Conservation (phyloP, 805 yeast species). For the Cyberlindnera petersonii region DNA sequence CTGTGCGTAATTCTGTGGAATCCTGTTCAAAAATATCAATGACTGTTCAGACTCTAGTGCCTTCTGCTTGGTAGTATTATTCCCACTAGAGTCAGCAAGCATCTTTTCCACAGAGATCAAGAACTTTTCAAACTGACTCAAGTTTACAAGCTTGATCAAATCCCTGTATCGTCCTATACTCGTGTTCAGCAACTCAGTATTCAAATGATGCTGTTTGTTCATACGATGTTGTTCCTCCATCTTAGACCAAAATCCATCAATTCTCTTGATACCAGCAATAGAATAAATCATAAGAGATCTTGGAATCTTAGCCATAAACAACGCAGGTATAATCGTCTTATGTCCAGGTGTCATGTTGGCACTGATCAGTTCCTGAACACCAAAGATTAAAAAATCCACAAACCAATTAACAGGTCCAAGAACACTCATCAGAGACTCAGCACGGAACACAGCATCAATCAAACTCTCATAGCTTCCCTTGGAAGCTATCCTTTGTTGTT, state of each 20-base stretch:
- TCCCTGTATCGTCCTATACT: constrained; percentile 35
- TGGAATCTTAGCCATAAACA: constrained; percentile 66
- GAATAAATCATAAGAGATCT: constrained; percentile 63
- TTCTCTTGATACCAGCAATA: constrained; percentile 59
- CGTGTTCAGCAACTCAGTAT: constrained; percentile 55
- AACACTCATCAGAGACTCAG: constrained; percentile 57
- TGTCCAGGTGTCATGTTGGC: constrained; percentile 26
- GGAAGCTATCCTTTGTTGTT: constrained; percentile 55
- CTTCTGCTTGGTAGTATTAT: constrained; percentile 12
- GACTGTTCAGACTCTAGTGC: constrained; percentile 24
- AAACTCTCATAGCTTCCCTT: constrained; percentile 38
- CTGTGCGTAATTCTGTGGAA: constrained; percentile 24
- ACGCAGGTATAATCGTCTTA: constrained; percentile 48
- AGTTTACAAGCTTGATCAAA: constrained; percentile 32
- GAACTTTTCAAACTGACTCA: constrained; percentile 56
- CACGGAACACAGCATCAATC: constrained; percentile 53
- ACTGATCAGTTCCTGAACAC: constrained; percentile 69
- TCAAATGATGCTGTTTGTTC: constrained; percentile 26
- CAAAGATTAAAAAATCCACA: constrained; percentile 66
- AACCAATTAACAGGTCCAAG: constrained; percentile 87
- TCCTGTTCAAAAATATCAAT: constrained; percentile 26
- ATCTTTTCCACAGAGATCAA: constrained; percentile 50
- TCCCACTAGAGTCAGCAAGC: constrained; percentile 13
- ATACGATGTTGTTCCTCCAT: constrained; percentile 19
- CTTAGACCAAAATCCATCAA: constrained; percentile 31